Percentiles rank a stretch among this genome's conserved stretches.
These are phyloP conservation scores for Chaetomiaceae sp. DNA, from an alignment of 2,329 filamentous ascomycete species.

Conservation along the genomic window DNA sequence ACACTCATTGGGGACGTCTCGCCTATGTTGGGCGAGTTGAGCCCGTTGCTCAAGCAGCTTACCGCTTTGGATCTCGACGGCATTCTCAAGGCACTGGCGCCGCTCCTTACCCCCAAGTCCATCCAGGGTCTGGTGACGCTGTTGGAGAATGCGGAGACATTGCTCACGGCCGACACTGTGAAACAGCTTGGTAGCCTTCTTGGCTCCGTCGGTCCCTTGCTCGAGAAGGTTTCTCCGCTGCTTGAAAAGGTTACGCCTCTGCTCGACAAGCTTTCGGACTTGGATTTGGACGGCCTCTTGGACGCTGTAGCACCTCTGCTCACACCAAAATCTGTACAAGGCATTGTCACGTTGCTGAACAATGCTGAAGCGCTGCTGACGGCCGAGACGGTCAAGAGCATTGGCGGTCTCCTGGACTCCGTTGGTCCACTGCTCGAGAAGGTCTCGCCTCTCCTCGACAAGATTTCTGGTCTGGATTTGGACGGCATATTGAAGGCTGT, in stretches of 20 bases:
- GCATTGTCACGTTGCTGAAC: constrained; percentile 30
- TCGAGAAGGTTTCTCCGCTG: constrained; percentile 20
- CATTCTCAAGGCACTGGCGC: constrained; percentile 26
- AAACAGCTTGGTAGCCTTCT: constrained; percentile 37
- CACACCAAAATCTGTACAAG: constrained; percentile 28
- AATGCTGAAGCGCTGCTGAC: constrained; percentile 32
- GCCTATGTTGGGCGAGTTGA: constrained; percentile 1
- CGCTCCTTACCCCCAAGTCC: constrained; percentile 32
- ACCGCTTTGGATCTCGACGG: constrained; percentile 8
- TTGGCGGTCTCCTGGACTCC: not conserved
- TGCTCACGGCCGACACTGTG: constrained; percentile 31
- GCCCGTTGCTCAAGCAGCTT: constrained; percentile 30
- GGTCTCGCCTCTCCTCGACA: constrained; percentile 2
- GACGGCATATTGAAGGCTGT: constrained; percentile 15
- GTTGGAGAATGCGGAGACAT: constrained; percentile 28
- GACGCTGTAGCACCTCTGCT: constrained; percentile 27
- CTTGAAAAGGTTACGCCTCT: constrained; percentile 6
- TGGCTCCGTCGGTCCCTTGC: constrained; percentile 26
- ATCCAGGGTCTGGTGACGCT: constrained; percentile 31
- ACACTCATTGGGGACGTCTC: not conserved
- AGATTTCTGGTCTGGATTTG: constrained; percentile 1
- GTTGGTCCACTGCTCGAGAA: constrained; percentile 6
- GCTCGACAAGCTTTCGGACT: constrained; percentile 24
- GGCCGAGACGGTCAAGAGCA: constrained; percentile 33
- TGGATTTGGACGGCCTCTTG: constrained; percentile 31